These are phyloP conservation scores for Salix udensis DNA, from an alignment of 345 rosid species.

Conservation along the genomic window DNA sequence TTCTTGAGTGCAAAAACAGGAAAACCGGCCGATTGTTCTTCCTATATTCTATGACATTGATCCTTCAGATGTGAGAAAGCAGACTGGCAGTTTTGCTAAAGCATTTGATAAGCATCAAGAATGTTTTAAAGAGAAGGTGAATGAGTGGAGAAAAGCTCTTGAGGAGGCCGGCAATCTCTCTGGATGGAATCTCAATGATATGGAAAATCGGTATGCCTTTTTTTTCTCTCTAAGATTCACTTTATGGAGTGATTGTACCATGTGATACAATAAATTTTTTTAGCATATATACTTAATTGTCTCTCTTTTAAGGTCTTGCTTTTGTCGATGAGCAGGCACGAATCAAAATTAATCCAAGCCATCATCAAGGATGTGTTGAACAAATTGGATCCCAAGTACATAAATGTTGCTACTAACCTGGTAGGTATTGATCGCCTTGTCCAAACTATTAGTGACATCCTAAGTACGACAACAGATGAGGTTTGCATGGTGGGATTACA, in stretches of 20 bases:
- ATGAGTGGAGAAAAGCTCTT: neutral
- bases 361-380: constrained; percentile 25
- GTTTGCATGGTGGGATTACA: neutral
- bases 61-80: too few species aligned
- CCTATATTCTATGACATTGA: too few species aligned
- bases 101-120: neutral
- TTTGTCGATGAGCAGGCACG: constrained; percentile 10
- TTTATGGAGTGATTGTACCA: too few species aligned
- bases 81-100: neutral
- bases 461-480: neutral
- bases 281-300: too few species aligned
- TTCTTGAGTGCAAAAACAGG: too few species aligned
- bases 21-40: too few species aligned
- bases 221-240: too few species aligned
- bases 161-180: neutral
- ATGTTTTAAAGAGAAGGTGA: neutral
- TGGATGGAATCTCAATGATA: neutral
- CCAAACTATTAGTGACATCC: neutral
- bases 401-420: neutral
- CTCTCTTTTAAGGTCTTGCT: neutral
- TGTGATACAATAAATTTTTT: too few species aligned
- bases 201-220: neutral
- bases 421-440: neutral
- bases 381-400: constrained; percentile 9
- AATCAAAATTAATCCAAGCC: constrained; percentile 25